These are phyloP conservation scores for Physaria fendleri DNA, from an alignment of 345 rosid genomes.

Conservation along the genomic window DNA sequence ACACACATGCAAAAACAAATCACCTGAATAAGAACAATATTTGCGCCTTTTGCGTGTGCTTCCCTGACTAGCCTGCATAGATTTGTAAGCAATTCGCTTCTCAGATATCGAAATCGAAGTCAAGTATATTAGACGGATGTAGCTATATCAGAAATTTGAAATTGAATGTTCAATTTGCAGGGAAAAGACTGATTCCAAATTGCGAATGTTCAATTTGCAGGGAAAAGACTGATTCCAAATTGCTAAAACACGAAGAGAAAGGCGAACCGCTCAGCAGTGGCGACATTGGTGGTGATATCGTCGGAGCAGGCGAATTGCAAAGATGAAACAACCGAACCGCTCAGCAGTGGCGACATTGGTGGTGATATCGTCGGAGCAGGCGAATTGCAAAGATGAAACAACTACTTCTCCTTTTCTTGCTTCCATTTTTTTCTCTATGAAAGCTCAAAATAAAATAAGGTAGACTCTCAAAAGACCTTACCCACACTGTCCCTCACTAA, in stretches of 20 bases:
- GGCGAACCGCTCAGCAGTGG: slow-evolving; percentile 65
- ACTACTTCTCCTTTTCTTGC: slow-evolving; percentile 38
- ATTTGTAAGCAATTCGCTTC: background rate
- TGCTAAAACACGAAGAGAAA: too few species aligned
- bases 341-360: slow-evolving; percentile 67
- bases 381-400: slow-evolving; percentile 75
- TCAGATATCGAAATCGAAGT: slow-evolving; percentile 4
- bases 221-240: too few species aligned
- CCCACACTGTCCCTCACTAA: too few species aligned
- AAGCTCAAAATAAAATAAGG: too few species aligned
- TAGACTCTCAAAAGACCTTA: too few species aligned
- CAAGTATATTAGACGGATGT: too few species aligned
- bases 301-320: slow-evolving; percentile 77
- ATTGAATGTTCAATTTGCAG: background rate
- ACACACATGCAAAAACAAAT: too few species aligned
- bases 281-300: slow-evolving; percentile 28
- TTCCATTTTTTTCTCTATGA: slow-evolving; percentile 15
- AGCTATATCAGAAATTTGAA: background rate
- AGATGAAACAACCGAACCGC: slow-evolving; percentile 34
- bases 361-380: slow-evolving; percentile 76
- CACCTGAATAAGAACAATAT: slow-evolving; percentile 91
- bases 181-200: too few species aligned
- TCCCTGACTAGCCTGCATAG: slow-evolving; percentile 43
- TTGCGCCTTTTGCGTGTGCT: slow-evolving; percentile 54
- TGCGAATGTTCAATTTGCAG: too few species aligned